Base-by-base conservation (phyloP, 352 stramenopile species). In the Globisporangium parvum region DNA sequence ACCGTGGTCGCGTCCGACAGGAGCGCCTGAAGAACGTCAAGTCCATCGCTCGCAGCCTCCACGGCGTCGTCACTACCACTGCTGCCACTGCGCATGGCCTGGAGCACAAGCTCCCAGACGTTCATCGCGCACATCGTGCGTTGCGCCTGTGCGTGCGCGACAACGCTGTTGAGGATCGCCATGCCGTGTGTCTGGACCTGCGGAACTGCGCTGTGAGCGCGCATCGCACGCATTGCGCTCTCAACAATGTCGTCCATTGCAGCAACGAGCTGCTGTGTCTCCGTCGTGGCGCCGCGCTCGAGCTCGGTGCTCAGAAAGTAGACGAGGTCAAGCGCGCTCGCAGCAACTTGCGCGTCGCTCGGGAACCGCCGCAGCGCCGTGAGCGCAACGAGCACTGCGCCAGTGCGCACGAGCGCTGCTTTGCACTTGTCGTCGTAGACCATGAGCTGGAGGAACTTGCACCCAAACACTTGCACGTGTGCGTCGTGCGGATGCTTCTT, bases 401-500 rank as follows among this genome's bases (percentile, higher is more conserved):
- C 45, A 12, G 62, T 40, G 3, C 63, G 47, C n/a, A 65, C 31
- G n/a, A 90, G 75, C 2, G 58, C 56, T 14, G 75, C 57, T 54
- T 81, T 90, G 26, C 67, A 66, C 11, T 70, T 58, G 15, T 88
- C 71, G 45, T 90, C 81, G 26, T 83, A 75, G 8, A 66, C 64
- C 71, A 92, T 85, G 37, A 76, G 69, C 60, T 85, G 79, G 2
- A 92, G 62, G 31, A 92, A 85, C 47, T 84, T 81, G 58, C 75
- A 88, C 6, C 73, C 71, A 49, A 62, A 69, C 1, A 80, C 44
- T 47, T 88, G 77, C 6, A 88, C 62, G 0, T 55, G 45, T 18
- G 71, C 53, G 6, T 75, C 66, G 0, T 21, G 60, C 0, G 47
- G 26, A 10, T 83, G 68, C 0, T 42, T 54, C 11, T 66, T 47